These are phyloP conservation scores for Yamadazyma membranifaciens DNA, from an alignment of 1,139 yeast species.

Conservation along the genomic window DNA sequence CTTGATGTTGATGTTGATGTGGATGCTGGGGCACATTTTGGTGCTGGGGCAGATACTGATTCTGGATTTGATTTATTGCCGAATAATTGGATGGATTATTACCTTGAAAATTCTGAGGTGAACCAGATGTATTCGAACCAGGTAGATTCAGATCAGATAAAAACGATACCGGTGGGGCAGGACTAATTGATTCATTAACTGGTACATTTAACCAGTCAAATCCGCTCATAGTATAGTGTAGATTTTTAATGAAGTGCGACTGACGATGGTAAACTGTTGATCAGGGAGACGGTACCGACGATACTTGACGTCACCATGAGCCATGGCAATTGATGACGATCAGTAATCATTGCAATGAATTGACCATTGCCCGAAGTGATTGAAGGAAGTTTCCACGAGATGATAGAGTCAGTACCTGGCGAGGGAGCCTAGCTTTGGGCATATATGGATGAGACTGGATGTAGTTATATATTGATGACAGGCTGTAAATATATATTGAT, in stretches of 20 bases:
- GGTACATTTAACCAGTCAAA: constrained; percentile 26
- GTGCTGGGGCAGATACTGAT: too few species aligned
- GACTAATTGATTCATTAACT: constrained; percentile 15
- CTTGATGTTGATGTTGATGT: neutral
- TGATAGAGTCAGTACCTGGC: too few species aligned
- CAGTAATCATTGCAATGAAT: too few species aligned
- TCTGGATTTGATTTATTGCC: neutral
- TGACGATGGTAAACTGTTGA: neutral
- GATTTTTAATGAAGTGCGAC: neutral
- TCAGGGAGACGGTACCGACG: neutral
- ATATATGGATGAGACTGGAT: too few species aligned
- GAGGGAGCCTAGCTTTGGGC: too few species aligned
- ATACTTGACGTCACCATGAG: neutral
- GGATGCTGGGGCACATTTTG: neutral
- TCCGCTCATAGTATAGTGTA: constrained; percentile 11
- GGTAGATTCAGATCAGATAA: constrained; percentile 1
- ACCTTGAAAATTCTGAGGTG: neutral
- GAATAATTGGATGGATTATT: neutral
- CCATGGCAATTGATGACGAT: too few species aligned
- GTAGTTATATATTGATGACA: too few species aligned
- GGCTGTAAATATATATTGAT: too few species aligned
- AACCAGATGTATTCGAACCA: neutral
- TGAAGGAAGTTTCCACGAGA: too few species aligned
- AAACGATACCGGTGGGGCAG: constrained; percentile 25
- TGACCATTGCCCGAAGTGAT: too few species aligned